Conservation (phyloP, 164 flowering plant species). For the Sextonia rubra region DNA sequence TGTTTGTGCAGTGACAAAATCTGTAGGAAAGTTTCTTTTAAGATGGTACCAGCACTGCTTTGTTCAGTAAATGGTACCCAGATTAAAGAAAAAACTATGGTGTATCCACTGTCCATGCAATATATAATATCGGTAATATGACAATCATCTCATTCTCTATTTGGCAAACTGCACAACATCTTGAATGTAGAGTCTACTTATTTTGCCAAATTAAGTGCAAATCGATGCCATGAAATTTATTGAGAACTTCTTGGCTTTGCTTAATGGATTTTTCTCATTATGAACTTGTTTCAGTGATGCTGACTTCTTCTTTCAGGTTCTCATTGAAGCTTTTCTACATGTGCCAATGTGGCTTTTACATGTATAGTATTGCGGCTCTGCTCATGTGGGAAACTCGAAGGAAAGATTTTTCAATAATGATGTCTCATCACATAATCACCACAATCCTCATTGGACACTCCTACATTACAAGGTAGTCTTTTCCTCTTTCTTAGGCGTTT, state of each 20-base stretch:
- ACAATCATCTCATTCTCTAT: not conserved
- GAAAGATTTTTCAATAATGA: conserved; percentile 90
- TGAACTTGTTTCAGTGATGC: conserved; percentile 1
- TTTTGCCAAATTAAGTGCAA: not conserved
- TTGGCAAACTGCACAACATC: not conserved
- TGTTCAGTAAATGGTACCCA: too few species aligned
- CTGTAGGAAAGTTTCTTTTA: too few species aligned
- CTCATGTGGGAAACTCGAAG: conserved; percentile 91
- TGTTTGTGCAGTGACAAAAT: too few species aligned
- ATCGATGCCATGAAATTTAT: not conserved
- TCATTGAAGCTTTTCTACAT: conserved; percentile 64
- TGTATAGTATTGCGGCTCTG: conserved; percentile 76
- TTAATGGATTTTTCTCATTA: not conserved
- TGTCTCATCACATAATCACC: conserved; percentile 92
- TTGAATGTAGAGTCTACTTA: not conserved
- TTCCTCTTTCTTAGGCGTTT: not conserved
- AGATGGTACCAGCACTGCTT: too few species aligned
- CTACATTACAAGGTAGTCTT: conserved; percentile 62
- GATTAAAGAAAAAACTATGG: too few species aligned
- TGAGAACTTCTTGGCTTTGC: not conserved
- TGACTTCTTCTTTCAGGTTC: conserved; percentile 37
- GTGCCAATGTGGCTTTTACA: conserved; percentile 96
- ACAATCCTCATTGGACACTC: conserved; percentile 66
- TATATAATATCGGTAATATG: not conserved
- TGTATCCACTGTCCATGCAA: not conserved